Evolutionary conservation across 2,329 filamentous ascomycete species (phyloP).

Genomic region (Beauveria varroae): DNA sequence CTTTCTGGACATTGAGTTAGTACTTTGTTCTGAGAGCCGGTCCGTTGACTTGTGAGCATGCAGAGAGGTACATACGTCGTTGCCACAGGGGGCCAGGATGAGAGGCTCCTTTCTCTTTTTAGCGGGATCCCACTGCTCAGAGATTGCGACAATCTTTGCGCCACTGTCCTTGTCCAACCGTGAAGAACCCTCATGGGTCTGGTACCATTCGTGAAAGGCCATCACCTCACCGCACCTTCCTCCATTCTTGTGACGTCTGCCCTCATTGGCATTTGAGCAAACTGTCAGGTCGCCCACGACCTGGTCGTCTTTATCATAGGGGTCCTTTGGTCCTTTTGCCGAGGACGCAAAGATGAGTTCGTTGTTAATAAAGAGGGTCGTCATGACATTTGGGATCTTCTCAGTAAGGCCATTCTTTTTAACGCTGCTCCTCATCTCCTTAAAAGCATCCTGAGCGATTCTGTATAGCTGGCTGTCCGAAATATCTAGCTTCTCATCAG

Average conservation of each 20-base stretch:
- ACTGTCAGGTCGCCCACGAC: background rate
- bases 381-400: background rate
- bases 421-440: background rate
- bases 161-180: background rate
- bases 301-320: background rate
- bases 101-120: background rate
- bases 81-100: background rate
- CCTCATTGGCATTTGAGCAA: background rate
- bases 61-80: background rate
- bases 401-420: background rate
- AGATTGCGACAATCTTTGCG: background rate
- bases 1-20: background rate
- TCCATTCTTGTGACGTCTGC: background rate
- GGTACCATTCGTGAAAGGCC: background rate
- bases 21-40: background rate
- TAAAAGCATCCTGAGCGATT: background rate
- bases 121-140: background rate
- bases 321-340: background rate
- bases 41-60: background rate
- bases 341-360: background rate
- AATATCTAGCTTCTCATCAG: background rate
- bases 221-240: background rate
- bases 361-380: background rate
- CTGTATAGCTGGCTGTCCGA: background rate
- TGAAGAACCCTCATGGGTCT: background rate